Conservation (phyloP, 768 basidiomycete species). For the Phylloporus sp. region DNA sequence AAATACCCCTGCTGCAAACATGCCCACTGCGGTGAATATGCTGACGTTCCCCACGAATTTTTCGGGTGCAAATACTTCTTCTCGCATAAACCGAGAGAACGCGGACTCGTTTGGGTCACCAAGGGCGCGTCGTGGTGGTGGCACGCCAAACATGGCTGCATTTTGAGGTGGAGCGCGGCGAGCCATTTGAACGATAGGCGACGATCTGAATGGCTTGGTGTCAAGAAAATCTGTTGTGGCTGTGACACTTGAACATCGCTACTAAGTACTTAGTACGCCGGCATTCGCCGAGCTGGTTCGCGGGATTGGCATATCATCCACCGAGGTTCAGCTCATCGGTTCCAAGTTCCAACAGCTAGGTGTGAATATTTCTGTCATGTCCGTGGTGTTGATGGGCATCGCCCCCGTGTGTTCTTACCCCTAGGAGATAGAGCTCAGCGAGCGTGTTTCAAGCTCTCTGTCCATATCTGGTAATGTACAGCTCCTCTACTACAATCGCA, state of each 20-base stretch:
- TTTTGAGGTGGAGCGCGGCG: conserved; percentile 59
- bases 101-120: conserved; percentile 59
- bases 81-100: conserved; percentile 51
- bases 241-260: too few relatives aligned
- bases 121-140: conserved; percentile 39
- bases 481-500: too few relatives aligned
- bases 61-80: conserved; percentile 67
- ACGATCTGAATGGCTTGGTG: not conserved
- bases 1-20: conserved; percentile 69
- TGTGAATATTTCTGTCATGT: too few relatives aligned
- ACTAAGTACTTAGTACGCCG: not conserved
- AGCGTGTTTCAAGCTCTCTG: too few relatives aligned
- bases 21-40: conserved; percentile 55
- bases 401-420: too few relatives aligned
- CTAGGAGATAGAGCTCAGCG: not conserved
- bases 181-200: conserved; percentile 45
- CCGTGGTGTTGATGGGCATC: too few relatives aligned
- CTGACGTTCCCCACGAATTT: conserved; percentile 72
- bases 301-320: not conserved
- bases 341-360: too few relatives aligned
- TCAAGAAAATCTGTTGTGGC: not conserved
- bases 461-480: not conserved
- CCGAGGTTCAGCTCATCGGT: too few relatives aligned
- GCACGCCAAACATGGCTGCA: conserved; percentile 45
- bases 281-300: conserved; percentile 16